Conservation (phyloP, 768 basidiomycete species). For the Tylopilus plumbeoviolaceoides region DNA sequence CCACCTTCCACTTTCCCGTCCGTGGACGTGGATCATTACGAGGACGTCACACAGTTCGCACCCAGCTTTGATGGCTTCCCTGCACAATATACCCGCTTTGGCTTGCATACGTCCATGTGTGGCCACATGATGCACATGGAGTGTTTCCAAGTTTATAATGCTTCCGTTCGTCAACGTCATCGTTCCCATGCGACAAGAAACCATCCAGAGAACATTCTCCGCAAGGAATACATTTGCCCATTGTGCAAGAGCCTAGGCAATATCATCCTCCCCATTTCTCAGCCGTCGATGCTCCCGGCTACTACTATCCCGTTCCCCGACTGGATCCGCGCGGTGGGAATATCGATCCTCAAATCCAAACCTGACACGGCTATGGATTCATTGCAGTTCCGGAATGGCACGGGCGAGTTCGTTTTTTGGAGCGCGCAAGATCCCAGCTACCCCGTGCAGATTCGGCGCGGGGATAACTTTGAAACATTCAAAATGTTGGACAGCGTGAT, state of each 20-base stretch:
- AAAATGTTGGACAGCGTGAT: conserved; percentile 90
- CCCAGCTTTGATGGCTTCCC: conserved; percentile 75
- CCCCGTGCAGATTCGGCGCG: conserved; percentile 46
- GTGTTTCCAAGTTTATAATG: conserved; percentile 88
- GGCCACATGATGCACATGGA: conserved; percentile 97
- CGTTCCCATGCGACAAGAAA: conserved; percentile 85
- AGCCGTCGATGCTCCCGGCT: conserved; percentile 39
- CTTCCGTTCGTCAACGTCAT: conserved; percentile 84
- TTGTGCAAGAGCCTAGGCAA: conserved; percentile 97
- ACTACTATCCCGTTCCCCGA: conserved; percentile 70
- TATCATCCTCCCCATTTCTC: conserved; percentile 79
- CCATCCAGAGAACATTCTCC: conserved; percentile 90
- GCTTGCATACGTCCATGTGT: conserved; percentile 83
- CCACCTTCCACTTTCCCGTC: conserved; percentile 35
- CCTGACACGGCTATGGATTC: conserved; percentile 70
- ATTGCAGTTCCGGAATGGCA: conserved; percentile 72
- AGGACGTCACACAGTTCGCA: conserved; percentile 39
- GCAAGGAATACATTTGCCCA: conserved; percentile 95
- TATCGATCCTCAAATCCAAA: conserved; percentile 81
- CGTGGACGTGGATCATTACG: conserved; percentile 18
- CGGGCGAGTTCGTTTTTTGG: conserved; percentile 90
- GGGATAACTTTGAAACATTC: conserved; percentile 53
- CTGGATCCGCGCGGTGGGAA: conserved; percentile 87
- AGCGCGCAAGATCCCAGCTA: conserved; percentile 77
- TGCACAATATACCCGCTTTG: conserved; percentile 70